phyloP scores from a whole-genome alignment of 2,329 filamentous ascomycete species.

The Pseudopyrenochaeta lycopersici region DNA sequence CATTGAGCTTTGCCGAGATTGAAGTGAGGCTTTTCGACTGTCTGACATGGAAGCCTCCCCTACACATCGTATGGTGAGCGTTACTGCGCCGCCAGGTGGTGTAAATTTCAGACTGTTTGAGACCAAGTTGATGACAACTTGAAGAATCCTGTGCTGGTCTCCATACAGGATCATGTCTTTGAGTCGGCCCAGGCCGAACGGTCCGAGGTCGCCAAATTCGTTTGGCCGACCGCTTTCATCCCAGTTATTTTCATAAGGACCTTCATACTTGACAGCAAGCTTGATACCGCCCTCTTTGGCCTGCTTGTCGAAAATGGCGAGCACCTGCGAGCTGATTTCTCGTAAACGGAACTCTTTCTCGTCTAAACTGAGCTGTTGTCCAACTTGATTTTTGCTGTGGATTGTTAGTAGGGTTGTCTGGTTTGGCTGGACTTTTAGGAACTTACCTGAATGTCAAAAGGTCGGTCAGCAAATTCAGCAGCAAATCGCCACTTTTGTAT shows the following conservation, averaged over 20 bases:
- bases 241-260: slow-evolving; percentile 52
- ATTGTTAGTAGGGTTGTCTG: not conserved
- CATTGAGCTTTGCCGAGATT: slow-evolving; percentile 52
- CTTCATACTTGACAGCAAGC: slow-evolving; percentile 76
- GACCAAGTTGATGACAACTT: slow-evolving; percentile 93
- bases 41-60: slow-evolving; percentile 62
- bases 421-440: not conserved
- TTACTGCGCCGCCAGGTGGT: slow-evolving; percentile 76
- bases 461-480: slow-evolving; percentile 88
- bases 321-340: slow-evolving; percentile 83
- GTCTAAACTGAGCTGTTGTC: slow-evolving; percentile 81
- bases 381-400: slow-evolving; percentile 87
- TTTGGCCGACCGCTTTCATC: slow-evolving; percentile 49
- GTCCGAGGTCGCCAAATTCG: slow-evolving; percentile 67
- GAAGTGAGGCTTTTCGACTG: slow-evolving; percentile 57
- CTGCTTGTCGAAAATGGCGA: slow-evolving; percentile 90
- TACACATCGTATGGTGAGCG: slow-evolving; percentile 77
- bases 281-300: slow-evolving; percentile 80
- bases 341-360: slow-evolving; percentile 84
- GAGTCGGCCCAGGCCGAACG: slow-evolving; percentile 71
- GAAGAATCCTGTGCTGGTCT: slow-evolving; percentile 89
- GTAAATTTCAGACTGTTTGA: slow-evolving; percentile 95
- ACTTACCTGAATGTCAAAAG: slow-evolving; percentile 75
- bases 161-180: slow-evolving; percentile 91
- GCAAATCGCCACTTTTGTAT: slow-evolving; percentile 85